Base-by-base conservation (phyloP, 2,329 filamentous ascomycete genomes). In the Cordyceps pruinosa region DNA sequence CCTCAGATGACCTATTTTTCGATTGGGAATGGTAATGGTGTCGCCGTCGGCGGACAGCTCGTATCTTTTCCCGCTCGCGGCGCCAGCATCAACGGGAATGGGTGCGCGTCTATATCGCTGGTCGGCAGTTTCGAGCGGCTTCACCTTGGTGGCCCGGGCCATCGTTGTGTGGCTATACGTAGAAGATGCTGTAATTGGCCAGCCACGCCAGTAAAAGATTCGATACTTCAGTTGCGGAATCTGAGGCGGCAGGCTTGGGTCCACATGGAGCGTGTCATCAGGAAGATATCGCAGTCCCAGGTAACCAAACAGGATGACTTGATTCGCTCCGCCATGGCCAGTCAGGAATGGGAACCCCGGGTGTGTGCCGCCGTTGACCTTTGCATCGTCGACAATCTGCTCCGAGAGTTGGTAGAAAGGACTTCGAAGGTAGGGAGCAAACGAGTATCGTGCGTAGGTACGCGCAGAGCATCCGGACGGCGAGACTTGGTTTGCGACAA, bases 391-490 rank as follows among this genome's bases (percentile, higher is more conserved):
- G 30, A 82, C 68, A 48, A 86, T 72, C 65, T 89, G 85, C 64
- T 89, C 86, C 0, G 84, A 87, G 65, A 86, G 83, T 61, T 88
- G 84, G 69, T 82, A 88, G 78, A 85, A 89, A 0, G 86, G 86
- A 1, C 78, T 80, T 10, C 86, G 78, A 2, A 79, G 72, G 63
- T 89, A 88, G 0, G 86, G 85, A 35, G 81, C 74, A 37, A 77
- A 82, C 0, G 82, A 80, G 59, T 85, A 82, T 30, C 87, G 76
- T 7, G 82, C 77, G 64, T 88, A 88, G 0, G 85, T 88, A 65
- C 83, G 88, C 3, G 82, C 79, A 0, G 85, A 82, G 68, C 86
- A 89, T 4, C 86, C 86, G 1, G 83, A 85, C 0, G 79, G 79
- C 1, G 82, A 84, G n/a, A 88, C 76, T 54, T 82, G 76, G 58